Evolutionary conservation across 2,329 filamentous ascomycete genomes (phyloP), one percentile per base, ranked within the genome.

Genomic region (Paraconiothyrium brasiliense): DNA sequence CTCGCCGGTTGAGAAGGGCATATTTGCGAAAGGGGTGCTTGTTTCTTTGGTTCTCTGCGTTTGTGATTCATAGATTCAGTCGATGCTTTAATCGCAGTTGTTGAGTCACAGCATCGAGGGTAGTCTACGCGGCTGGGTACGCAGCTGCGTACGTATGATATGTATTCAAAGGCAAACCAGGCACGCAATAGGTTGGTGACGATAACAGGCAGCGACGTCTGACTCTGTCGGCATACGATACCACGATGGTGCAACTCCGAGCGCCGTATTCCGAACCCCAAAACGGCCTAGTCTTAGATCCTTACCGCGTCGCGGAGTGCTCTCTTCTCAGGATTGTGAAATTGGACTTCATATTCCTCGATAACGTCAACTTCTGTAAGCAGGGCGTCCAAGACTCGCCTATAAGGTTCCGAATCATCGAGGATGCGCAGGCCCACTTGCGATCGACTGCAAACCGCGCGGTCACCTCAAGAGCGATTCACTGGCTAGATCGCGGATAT

Each of bases 1-100:
- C n/a, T 51, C 47, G 24, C 46, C 46, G 24, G 11, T 51, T 14
- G 56, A 41, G 47, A 58, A 58, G 4, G 56, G 47, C 56, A 58
- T 58, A 9, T 35, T 44, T 24, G 39, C 46, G 22, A 48, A 3
- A 46, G 6, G 20, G 22, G 5, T 22, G 41, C 41, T 44, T 20
- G n/a, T 9, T 41, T 16, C 13, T 30, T 9, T 44, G 20, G 8
- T n/a, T 20, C 41, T n/a, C 41, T n/a, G 41, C 3, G 41, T 30
- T 9, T 22, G 20, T 16, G 16, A 3, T 20, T 16, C n/a, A 16
- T 4, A 11, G 16, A 3, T 20, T 16, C n/a, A 16, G 13, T 44
- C 11, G 9, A 44, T 22, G 22, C 46, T 6, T 30, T 2, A 14
- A 4, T 5, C 22, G 5, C 10, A 48, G 24, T 2, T 16, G 20